Conservation (phyloP, 345 rosid genomes). For the Populus deltoides region DNA sequence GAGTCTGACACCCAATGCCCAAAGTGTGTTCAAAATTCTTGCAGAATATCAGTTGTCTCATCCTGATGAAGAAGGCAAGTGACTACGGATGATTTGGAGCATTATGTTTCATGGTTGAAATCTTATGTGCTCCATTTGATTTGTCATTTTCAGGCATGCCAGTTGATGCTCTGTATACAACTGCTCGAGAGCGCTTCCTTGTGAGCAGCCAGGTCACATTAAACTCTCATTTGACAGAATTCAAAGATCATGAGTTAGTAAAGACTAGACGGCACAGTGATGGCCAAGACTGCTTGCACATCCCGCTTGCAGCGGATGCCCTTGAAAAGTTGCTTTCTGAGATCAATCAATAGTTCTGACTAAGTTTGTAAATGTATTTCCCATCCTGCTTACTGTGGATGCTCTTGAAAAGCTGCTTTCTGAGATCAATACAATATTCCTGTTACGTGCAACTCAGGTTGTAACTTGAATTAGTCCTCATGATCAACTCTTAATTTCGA, state of each 20-base stretch:
- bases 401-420: constrained; percentile 61
- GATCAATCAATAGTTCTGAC: constrained; percentile 35
- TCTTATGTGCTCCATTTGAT: constrained; percentile 2
- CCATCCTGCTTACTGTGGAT: constrained; percentile 62
- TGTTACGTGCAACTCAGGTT: too few species aligned
- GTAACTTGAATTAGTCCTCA: too few species aligned
- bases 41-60: constrained; percentile 74
- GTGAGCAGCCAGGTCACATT: constrained; percentile 88
- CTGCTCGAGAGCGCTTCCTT: constrained; percentile 73
- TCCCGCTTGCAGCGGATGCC: constrained; percentile 71
- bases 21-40: constrained; percentile 81
- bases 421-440: constrained; percentile 45
- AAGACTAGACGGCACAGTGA: constrained; percentile 68
- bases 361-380: constrained; percentile 12
- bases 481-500: too few species aligned
- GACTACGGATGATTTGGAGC: not conserved
- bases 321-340: constrained; percentile 62
- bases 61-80: constrained; percentile 80
- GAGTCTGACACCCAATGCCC: constrained; percentile 93
- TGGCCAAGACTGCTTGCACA: constrained; percentile 84
- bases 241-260: constrained; percentile 89
- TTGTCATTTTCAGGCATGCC: constrained; percentile 60
- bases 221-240: constrained; percentile 85
- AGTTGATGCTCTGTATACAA: constrained; percentile 53
- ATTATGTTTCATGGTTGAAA: not conserved